Evolutionary conservation across 768 basidiomycete genomes (phyloP), one percentile per base, ranked within the genome.

Genomic region (Sporobolomyces pararoseus): DNA sequence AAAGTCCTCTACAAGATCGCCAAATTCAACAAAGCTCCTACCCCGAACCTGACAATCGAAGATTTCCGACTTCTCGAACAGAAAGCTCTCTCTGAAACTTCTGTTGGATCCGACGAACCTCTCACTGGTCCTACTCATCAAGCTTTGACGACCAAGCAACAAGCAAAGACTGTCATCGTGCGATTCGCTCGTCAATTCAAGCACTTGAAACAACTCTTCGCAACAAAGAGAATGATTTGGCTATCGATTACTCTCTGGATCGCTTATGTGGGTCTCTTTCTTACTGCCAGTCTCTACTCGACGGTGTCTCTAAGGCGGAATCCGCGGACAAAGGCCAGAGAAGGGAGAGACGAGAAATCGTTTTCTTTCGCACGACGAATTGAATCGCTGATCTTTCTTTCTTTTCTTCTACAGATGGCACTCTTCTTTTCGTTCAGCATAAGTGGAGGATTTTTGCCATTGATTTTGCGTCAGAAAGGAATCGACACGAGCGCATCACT

Each of bases 1-100:
- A 76, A 77, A 10, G 81, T 82, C 25, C 59, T 82, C n/a, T 75
- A 80, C 71, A 66, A 66, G 27, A 80, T 82, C 65, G 81, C 81
- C 17, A 68, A 65, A 32, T 81, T 79, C 79, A 82, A 82, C 76
- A 72, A 72, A 49, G 73, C 75, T 9, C 72, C 78, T 1, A 61
- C 73, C 2, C 80, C 81, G 4, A 66, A 66, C 4, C 75, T 80
- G 42, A 79, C 79, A 12, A 64, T 80, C 42, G 77, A 78, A 3
- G 78, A 80, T 66, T 80, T 82, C 75, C 71, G 71, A 14, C 77
- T 76, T 32, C 73, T 82, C 63, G 79, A 81, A 39, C 59, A 68
- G 14, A 59, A 72, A 27, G 50, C 55, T 49, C 12, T 46, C 2
- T 46, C 67, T 23, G 46, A 50, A 32, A n/a, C 52, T 58, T 73